Evolutionary conservation across 345 rosid genomes (phyloP).

Genomic region (Firmiana major): DNA sequence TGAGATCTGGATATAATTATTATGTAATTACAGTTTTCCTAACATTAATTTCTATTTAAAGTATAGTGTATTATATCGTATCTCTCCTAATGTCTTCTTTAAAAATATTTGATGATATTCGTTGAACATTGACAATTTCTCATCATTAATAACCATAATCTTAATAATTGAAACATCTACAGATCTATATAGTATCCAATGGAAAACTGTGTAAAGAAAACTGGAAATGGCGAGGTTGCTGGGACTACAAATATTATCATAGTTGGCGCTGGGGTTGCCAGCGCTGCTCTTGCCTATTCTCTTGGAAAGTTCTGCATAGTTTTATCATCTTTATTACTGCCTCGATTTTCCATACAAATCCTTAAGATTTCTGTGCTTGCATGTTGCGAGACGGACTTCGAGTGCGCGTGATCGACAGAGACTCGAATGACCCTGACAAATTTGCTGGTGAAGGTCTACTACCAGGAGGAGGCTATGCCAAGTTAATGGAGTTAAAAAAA

Average conservation of each 20-base stretch:
- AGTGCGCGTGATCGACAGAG: constrained; percentile 19
- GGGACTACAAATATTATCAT: constrained; percentile 27
- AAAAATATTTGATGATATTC: too few species aligned
- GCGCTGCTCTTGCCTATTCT: constrained; percentile 54
- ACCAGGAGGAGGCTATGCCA: constrained; percentile 23
- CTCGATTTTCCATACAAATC: neutral
- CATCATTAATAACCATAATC: too few species aligned
- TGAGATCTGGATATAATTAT: too few species aligned
- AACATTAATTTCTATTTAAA: too few species aligned
- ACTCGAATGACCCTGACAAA: constrained; percentile 12
- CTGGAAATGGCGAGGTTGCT: neutral
- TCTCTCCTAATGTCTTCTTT: too few species aligned
- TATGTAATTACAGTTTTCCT: too few species aligned
- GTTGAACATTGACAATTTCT: too few species aligned
- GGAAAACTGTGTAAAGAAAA: neutral
- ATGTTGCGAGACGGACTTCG: constrained; percentile 6
- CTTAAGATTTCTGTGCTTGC: neutral
- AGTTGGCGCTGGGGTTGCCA: constrained; percentile 46
- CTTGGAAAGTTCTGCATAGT: constrained; percentile 31
- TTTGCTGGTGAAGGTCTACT: constrained; percentile 16
- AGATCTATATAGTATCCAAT: too few species aligned
- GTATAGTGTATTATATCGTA: too few species aligned
- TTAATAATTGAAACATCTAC: too few species aligned
- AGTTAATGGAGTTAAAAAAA: constrained; percentile 21
- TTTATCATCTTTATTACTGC: neutral